Percentiles rank a stretch among this genome's conserved stretches.
Conservation (phyloP, 768 basidiomycete genomes). For the Mycena galericulata region DNA sequence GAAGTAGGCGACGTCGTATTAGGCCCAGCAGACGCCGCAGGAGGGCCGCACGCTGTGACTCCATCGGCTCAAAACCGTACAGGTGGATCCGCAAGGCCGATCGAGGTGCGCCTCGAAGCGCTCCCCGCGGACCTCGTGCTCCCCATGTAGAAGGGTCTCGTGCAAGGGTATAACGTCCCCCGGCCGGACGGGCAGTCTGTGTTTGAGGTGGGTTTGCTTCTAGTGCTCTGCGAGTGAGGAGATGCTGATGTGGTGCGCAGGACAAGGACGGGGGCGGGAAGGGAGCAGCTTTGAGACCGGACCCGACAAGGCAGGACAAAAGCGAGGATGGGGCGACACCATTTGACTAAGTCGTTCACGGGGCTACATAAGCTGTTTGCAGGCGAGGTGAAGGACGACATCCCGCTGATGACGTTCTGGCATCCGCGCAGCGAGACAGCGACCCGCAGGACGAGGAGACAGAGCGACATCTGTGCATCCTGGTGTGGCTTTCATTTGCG, state of each 20-base stretch:
- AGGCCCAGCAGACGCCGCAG: conserved; percentile 44
- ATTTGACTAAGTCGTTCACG: conserved; percentile 68
- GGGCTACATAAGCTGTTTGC: conserved; percentile 75
- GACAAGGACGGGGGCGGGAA: conserved; percentile 1
- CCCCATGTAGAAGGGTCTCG: conserved; percentile 82
- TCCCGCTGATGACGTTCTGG: conserved; percentile 70
- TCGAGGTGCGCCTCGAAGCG: conserved; percentile 76
- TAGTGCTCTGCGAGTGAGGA: neutral
- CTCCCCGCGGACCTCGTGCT: conserved; percentile 80
- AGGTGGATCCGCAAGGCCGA: conserved; percentile 82
- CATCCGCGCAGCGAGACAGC: conserved; percentile 50
- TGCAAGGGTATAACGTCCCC: conserved; percentile 66
- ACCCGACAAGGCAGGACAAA: neutral
- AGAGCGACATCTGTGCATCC: conserved; percentile 77
- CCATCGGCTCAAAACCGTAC: conserved; percentile 82
- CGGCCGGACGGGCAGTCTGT: conserved; percentile 40
- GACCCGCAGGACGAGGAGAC: conserved; percentile 66
- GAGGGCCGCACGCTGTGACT: neutral
- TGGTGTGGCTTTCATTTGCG: neutral
- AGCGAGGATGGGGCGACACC: conserved; percentile 50
- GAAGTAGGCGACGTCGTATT: conserved; percentile 81
- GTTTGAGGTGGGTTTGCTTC: neutral
- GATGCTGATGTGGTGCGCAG: conserved; percentile 33
- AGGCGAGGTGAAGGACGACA: conserved; percentile 65
- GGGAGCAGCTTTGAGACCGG: neutral